Base-by-base conservation (phyloP, 164 flowering plant genomes). In the Dillenia suffruticosa region DNA sequence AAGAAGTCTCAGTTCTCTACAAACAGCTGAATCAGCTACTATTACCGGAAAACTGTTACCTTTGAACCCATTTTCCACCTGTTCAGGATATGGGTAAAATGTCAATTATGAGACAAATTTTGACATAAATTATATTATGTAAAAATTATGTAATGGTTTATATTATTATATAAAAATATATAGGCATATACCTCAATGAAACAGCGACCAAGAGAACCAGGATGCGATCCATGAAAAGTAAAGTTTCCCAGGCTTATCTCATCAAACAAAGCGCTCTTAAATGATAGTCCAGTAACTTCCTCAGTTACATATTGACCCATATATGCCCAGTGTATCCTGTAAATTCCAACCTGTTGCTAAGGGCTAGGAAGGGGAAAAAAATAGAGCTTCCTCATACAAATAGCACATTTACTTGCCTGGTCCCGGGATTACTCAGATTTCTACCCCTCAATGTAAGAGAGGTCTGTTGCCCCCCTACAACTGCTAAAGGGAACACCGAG, bases 1-100 rank as follows among this genome's bases (percentile, higher is more conserved):
- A 24, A 92, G 92, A 12, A 66, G 74, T 54, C 84, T 83, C 75
- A 92, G 68, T 66, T 92, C 98, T 66, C 66, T 68, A 62, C 98
- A 92, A 49, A 87, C 77, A 48, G 78, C 22, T 57, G 82, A 76
- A 80, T 92, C 87, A 17, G 96, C 96, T 73, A 92, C 73, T 54
- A 92, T 87, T 57, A 92, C 53, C 45, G 98, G 98, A 62, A 92
- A 89, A 68, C 89, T 79, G 72, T 82, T 86, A 48, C 94, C 90
- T 70, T 77, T 86, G 59, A 84, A 80, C 16, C 95, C 89, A 76
- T 89, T 89, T 70, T 92, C 98, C 43, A 92, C 92, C 98, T 92
- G 80, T 46, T 63, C 51, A 58, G 48, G 56, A 58, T 46, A 49
- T 12, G 10, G 49, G 11, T 48, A 14, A 57, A 3, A 63, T 17